Conservation (phyloP, 2,329 filamentous ascomycete genomes). For the Stagonosporopsis chrysanthemi region DNA sequence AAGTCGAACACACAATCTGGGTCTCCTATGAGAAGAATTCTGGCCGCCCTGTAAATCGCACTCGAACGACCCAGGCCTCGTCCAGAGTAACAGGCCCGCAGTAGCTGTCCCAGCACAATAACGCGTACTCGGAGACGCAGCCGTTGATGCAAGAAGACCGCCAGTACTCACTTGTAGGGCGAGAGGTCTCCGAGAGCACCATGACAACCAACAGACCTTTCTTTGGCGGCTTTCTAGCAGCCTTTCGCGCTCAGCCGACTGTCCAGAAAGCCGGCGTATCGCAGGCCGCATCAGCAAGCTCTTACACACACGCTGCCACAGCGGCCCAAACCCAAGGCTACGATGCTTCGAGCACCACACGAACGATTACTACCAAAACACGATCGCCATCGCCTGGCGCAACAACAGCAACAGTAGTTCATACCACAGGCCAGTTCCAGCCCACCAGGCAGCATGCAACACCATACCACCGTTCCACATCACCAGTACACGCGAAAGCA, state of each 20-base stretch:
- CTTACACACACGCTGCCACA: constrained; percentile 44
- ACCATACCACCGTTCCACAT: constrained; percentile 49
- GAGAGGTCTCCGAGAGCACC: constrained; percentile 31
- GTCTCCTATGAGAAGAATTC: background rate
- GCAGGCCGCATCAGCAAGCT: constrained; percentile 46
- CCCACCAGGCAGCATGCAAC: constrained; percentile 52
- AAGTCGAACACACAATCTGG: constrained; percentile 8
- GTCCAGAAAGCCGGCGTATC: constrained; percentile 64
- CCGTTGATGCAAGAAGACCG: constrained; percentile 41
- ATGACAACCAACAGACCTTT: constrained; percentile 73
- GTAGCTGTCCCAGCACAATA: background rate
- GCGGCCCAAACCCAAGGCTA: constrained; percentile 50
- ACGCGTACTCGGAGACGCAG: constrained; percentile 13
- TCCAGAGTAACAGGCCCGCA: background rate
- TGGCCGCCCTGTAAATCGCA: background rate
- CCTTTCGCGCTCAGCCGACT: constrained; percentile 70
- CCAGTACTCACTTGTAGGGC: constrained; percentile 30
- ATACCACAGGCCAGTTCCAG: constrained; percentile 50
- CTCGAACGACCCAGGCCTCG: constrained; percentile 1
- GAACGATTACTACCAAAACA: constrained; percentile 49
- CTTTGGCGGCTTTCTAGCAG: constrained; percentile 71
- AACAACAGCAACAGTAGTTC: constrained; percentile 52
- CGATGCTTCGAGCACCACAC: constrained; percentile 51
- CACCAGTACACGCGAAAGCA: constrained; percentile 42
- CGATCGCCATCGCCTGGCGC: constrained; percentile 42